phyloP scores from a whole-genome alignment of 228 moss, liverwort and hornwort species.

The Sphagnum fallax region DNA sequence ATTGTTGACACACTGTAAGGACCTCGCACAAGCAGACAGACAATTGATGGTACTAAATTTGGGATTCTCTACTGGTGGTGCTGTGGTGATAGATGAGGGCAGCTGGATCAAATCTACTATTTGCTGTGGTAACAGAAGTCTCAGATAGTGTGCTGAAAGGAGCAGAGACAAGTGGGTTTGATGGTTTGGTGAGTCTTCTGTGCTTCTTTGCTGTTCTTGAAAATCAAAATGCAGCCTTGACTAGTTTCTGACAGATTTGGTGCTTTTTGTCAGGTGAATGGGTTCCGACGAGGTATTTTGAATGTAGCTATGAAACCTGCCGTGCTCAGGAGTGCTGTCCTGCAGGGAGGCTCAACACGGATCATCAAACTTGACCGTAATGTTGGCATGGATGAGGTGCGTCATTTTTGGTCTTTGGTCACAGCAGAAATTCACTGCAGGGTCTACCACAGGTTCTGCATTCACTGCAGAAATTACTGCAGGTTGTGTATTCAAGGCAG shows the following conservation, averaged over 20 bases:
- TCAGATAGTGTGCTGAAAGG: conserved; percentile 93
- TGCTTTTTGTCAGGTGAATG: conserved; percentile 46
- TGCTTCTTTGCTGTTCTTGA: background rate
- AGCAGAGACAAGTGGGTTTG: conserved; percentile 84
- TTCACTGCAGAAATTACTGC: no score
- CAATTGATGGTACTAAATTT: background rate
- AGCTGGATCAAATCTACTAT: conserved; percentile 87
- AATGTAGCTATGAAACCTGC: conserved; percentile 98
- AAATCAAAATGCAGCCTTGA: no score
- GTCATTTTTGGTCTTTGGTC: background rate
- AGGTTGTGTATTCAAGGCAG: no score
- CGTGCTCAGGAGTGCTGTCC: conserved; percentile 89
- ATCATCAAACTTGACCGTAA: conserved; percentile 84
- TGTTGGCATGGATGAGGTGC: conserved; percentile 91
- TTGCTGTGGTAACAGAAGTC: conserved; percentile 93
- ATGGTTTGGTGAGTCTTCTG: conserved; percentile 64
- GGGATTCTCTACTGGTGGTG: background rate
- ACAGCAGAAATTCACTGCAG: background rate
- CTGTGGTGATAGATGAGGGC: conserved; percentile 56
- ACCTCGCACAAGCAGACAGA: background rate
- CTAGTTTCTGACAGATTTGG: no score
- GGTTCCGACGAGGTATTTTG: conserved; percentile 85
- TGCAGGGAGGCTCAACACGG: conserved; percentile 79
- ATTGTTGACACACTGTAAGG: background rate
- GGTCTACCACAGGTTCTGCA: background rate